Evolutionary conservation across 2,329 filamentous ascomycete species (phyloP).

Genomic region (Madurella mycetomatis): DNA sequence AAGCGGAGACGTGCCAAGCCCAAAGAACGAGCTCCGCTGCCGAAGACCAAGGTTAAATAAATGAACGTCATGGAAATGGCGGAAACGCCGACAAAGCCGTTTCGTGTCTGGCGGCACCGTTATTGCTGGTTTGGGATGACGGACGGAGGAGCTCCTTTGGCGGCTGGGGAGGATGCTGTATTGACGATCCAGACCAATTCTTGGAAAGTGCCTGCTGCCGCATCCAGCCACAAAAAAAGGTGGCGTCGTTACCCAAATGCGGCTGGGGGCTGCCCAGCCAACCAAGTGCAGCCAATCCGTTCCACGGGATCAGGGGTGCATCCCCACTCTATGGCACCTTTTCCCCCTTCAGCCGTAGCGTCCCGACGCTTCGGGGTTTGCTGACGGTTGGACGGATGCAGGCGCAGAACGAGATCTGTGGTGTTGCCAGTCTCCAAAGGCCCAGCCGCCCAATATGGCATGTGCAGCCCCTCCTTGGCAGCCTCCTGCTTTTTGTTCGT

Average conservation of each 20-base stretch:
- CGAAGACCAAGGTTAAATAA: not conserved
- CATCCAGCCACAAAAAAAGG: not conserved
- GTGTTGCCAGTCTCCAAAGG: not conserved
- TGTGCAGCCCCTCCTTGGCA: slow-evolving; percentile 9
- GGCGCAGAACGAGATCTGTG: not conserved
- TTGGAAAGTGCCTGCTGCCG: not conserved
- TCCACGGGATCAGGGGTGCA: not conserved
- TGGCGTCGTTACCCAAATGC: not conserved
- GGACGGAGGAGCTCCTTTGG: too few species aligned
- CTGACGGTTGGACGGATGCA: not conserved
- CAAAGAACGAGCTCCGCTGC: not conserved
- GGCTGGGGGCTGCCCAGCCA: slow-evolving; percentile 9
- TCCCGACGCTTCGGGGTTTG: not conserved
- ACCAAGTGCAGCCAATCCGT: not conserved
- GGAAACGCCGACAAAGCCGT: not conserved
- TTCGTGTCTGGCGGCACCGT: not conserved
- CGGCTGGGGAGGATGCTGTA: too few species aligned
- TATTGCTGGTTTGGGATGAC: not conserved
- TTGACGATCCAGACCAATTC: not conserved
- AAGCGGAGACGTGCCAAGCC: not conserved
- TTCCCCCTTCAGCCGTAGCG: not conserved
- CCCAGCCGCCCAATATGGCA: too few species aligned
- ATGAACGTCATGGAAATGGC: not conserved
- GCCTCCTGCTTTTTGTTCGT: not conserved
- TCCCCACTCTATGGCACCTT: not conserved